Percentiles rank a stretch among this genome's conserved stretches.
Evolutionary conservation across 139 green algal genomes (phyloP).

Genomic region (Picochlorum sp.): DNA sequence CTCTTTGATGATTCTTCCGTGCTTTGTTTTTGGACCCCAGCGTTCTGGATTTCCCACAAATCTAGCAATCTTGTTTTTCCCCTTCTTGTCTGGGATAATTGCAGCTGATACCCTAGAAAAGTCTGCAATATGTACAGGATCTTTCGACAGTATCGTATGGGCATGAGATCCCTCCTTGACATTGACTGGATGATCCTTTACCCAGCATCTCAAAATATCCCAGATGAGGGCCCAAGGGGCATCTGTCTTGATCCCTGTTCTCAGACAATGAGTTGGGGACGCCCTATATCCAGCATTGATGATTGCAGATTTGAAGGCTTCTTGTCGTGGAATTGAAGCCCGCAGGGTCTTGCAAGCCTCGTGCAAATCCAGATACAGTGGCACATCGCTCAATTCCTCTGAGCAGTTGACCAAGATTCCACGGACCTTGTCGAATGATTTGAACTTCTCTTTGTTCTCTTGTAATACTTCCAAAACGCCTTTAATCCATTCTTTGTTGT

Average conservation of each 20-base stretch:
- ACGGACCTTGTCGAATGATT: conserved; percentile 56
- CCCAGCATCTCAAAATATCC: conserved; percentile 80
- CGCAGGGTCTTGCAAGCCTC: conserved; percentile 67
- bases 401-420: conserved; percentile 61
- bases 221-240: conserved; percentile 76
- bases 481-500: conserved; percentile 65
- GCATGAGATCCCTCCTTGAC: conserved; percentile 17
- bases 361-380: conserved; percentile 79
- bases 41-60: conserved; percentile 83
- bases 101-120: conserved; percentile 51
- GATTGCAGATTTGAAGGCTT: conserved; percentile 77
- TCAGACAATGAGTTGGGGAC: conserved; percentile 73
- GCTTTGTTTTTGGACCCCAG: conserved; percentile 75
- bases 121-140: conserved; percentile 57
- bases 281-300: conserved; percentile 79
- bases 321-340: conserved; percentile 47
- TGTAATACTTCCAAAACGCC: conserved; percentile 28
- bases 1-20: conserved; percentile 1
- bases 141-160: conserved; percentile 61
- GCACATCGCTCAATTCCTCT: conserved; percentile 77
- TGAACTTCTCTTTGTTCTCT: conserved; percentile 3
- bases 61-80: conserved; percentile 40
- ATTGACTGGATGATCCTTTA: conserved; percentile 53
- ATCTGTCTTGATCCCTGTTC: conserved; percentile 89
- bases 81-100: conserved; percentile 29